Evolutionary conservation across 768 basidiomycete species (phyloP), one percentile per base, ranked within the genome.

Genomic region (Russula olivacea): DNA sequence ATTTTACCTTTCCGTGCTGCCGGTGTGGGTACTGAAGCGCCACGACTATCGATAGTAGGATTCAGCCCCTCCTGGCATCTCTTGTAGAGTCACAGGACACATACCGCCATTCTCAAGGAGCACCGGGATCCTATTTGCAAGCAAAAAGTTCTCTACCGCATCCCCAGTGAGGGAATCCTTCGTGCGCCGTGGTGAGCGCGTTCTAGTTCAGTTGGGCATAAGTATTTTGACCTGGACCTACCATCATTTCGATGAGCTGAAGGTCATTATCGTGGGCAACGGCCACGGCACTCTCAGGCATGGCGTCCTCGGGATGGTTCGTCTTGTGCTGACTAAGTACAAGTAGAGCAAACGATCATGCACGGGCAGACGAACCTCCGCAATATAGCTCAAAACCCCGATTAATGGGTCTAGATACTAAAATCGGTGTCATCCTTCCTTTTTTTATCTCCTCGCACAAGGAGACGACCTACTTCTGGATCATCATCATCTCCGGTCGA

Each of bases 181-280:
- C 9, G 32, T 32, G 32, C 28, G n/a, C n/a, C 30, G 6, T 30
- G 30, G 30, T 30, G 30, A 3, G 7, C 30, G 9, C 9, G 9
- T 32, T 32, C 32, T 32, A 32, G 32, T 32, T 32, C 32, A 32
- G 32, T 32, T 9, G 32, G 32, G 32, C 32, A 32, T 51, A 12
- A 61, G 17, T 15, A 45, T 15, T 23, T 53, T 19, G 30, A 40
- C 30, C 19, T 19, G 28, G 11, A 50, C 55, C 28, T 47, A 61
- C 61, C 61, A 43, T 48, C 9, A 14, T 30, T 34, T 62, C 61
- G n/a, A 62, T 36, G n/a, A 28, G 6, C 23, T 51, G 23, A n/a
- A 63, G 45, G 25, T 63, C 62, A 19, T 63, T 36, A 15, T 63
- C 51, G 36, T 63, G 58, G 10, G 52, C 58, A 30, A 63, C 30